Base-by-base conservation (phyloP, 2,329 filamentous ascomycete species). In the Diaporthe sp. region DNA sequence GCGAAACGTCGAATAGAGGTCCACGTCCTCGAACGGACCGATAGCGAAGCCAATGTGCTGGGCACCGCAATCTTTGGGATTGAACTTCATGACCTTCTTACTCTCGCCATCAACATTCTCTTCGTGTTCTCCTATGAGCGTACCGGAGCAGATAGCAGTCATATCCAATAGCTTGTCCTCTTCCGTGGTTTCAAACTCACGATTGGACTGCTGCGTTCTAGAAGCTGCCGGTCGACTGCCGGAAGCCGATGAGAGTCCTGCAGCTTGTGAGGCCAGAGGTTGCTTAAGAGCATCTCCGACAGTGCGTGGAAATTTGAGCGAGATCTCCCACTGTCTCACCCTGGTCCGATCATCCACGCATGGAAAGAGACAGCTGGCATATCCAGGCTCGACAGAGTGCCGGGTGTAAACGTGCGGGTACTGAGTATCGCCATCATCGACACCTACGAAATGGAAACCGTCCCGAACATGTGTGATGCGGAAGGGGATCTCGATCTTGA, bases 391-490 rank as follows among this genome's bases (percentile, higher is more conserved):
- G 55, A 93, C 86, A 2, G 93, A 94, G 80, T 96, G 95, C 53
- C 92, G 93, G 0, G 96, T 97, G 82, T 97, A 99, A 65, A 94
- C 92, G 84, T 99, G 96, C 0, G 97, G 95, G 82, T 96, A 99
- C 75, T 96, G 91, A 72, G 88, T 88, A 81, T 98, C 96, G 68
- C 92, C 90, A 73, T 92, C 92, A 58, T 95, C 92, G 50, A 97
- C 90, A 5, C 97, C 96, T 22, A 97, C 94, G 83, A 98, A 99
- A 75, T 98, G 96, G 73, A 98, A 83, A 30, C 95, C 96, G 81
- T 99, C 97, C 59, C 94, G 90, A 68, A 96, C 92, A 78, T 91
- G 91, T 68, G 91, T 91, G 44, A 94, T 91, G 30, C 88, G 86
- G 80, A 98, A 99, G 44, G 97, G 94, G 73, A 98, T 93, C 61